These are phyloP conservation scores for Pseudopyrenochaeta lycopersici DNA, from an alignment of 2,329 filamentous ascomycete species.

Conservation along the genomic window DNA sequence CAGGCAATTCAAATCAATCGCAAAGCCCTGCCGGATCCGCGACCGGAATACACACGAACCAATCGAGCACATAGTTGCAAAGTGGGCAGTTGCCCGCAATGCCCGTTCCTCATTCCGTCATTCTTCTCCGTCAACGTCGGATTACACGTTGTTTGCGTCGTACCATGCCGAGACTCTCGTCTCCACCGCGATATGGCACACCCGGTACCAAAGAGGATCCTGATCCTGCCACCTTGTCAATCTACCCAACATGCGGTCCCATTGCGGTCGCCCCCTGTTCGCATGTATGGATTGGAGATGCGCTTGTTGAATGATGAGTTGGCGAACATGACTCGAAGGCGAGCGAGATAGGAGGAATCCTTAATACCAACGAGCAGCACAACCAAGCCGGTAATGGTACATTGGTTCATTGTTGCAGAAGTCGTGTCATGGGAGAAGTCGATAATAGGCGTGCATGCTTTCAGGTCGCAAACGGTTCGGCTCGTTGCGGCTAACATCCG, in stretches of 20 bases:
- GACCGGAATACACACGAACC: conserved; percentile 31
- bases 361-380: conserved; percentile 8
- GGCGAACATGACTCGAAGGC: conserved; percentile 19
- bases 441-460: conserved; percentile 20
- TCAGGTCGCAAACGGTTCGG: conserved; percentile 19
- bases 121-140: neutral
- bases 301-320: conserved; percentile 25
- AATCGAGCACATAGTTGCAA: conserved; percentile 22
- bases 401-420: conserved; percentile 12
- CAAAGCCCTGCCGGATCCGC: conserved; percentile 18
- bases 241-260: conserved; percentile 7
- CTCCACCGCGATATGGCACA: neutral
- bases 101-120: neutral
- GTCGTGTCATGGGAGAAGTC: conserved; percentile 18
- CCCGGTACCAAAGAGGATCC: neutral
- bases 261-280: conserved; percentile 24
- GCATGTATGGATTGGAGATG: conserved; percentile 11
- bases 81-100: conserved; percentile 9
- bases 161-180: neutral
- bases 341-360: conserved; percentile 5
- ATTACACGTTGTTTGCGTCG: neutral
- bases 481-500: conserved; percentile 25
- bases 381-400: conserved; percentile 11
- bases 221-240: conserved; percentile 9
- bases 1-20: conserved; percentile 15